Conservation (phyloP, 192 early-diverging fungal species). For the Entomortierella parvispora region DNA sequence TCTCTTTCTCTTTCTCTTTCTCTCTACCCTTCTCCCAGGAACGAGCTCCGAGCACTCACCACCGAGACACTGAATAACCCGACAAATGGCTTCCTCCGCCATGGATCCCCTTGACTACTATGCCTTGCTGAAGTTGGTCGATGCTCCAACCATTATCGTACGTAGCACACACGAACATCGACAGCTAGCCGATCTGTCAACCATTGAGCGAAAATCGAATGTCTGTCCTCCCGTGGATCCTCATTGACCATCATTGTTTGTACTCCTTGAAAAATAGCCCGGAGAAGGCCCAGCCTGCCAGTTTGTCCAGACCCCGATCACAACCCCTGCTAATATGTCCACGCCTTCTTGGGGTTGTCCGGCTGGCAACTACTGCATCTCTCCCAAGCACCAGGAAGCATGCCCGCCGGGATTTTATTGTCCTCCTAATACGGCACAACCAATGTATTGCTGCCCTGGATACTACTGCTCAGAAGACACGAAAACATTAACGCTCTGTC, state of each 20-base stretch:
- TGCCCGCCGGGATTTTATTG: conserved; percentile 62
- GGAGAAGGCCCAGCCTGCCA: conserved; percentile 31
- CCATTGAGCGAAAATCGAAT: background rate
- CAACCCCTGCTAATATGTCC: conserved; percentile 4
- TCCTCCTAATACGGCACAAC: conserved; percentile 62
- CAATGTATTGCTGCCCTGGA: conserved; percentile 68
- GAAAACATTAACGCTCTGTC: conserved; percentile 57
- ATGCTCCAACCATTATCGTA: conserved; percentile 42
- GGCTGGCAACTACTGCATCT: conserved; percentile 39
- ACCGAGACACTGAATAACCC: background rate
- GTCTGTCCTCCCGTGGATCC: background rate
- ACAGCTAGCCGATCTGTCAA: background rate
- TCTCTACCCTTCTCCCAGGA: too few species aligned
- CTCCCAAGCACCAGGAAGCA: conserved; percentile 36
- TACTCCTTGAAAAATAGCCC: conserved; percentile 3
- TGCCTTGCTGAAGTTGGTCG: conserved; percentile 32
- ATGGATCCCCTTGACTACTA: conserved; percentile 51
- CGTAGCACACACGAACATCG: too few species aligned
- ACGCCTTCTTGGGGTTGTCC: conserved; percentile 40
- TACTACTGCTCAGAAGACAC: conserved; percentile 65
- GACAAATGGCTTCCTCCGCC: background rate
- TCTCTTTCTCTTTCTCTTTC: too few species aligned
- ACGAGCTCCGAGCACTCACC: too few species aligned
- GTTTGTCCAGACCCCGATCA: conserved; percentile 39
- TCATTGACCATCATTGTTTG: background rate